These are phyloP conservation scores for Morella rubra DNA, from an alignment of 306 rosid genomes.

Conservation along the genomic window DNA sequence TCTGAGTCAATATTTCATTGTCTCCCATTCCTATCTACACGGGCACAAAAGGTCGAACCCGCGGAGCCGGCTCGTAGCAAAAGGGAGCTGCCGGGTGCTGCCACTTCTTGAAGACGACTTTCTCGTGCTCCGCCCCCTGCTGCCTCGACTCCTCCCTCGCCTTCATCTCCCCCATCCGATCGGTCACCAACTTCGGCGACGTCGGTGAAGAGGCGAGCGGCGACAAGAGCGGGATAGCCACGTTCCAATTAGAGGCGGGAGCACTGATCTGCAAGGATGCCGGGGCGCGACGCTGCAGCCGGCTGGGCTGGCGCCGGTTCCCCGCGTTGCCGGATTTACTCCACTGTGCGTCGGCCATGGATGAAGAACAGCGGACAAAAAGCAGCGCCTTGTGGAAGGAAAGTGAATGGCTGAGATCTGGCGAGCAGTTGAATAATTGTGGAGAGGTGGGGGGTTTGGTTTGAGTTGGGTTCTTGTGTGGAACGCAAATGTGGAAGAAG, in stretches of 20 bases:
- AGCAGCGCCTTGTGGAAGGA: neutral
- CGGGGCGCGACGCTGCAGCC: constrained; percentile 83
- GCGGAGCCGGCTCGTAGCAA: constrained; percentile 50
- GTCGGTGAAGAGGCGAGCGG: constrained; percentile 72
- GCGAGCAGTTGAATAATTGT: neutral
- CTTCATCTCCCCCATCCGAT: constrained; percentile 24
- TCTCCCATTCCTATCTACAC: constrained; percentile 27
- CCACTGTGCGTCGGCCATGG: constrained; percentile 55
- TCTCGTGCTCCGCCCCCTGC: constrained; percentile 40
- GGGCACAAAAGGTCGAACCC: constrained; percentile 60
- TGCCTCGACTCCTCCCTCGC: constrained; percentile 34
- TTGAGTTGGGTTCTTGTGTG: neutral
- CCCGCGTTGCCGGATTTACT: constrained; percentile 12
- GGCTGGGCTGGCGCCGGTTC: constrained; percentile 46
- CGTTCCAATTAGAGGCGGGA: constrained; percentile 70
- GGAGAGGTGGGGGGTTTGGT: neutral
- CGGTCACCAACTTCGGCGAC: constrained; percentile 19
- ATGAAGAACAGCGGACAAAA: neutral
- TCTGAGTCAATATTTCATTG: too few relatives aligned
- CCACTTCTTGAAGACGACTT: constrained; percentile 64
- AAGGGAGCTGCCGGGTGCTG: constrained; percentile 99
- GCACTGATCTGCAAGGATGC: constrained; percentile 55
- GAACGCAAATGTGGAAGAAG: neutral
- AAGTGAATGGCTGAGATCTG: neutral
- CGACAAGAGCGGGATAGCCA: constrained; percentile 84